Conservation (phyloP, 2,329 filamentous ascomycete genomes). For the Penicillium sp. region DNA sequence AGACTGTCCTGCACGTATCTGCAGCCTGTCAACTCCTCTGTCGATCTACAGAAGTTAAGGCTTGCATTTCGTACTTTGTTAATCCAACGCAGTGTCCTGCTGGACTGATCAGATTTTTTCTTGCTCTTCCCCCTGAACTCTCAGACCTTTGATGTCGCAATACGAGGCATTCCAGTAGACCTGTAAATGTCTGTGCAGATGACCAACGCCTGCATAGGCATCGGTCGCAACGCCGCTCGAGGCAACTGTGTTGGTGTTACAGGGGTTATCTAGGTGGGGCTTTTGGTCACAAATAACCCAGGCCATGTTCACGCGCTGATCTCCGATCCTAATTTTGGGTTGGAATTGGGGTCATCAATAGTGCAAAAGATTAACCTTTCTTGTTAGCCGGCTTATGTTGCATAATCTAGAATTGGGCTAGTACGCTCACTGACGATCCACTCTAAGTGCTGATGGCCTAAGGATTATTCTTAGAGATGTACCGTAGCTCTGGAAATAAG, state of each 20-base stretch:
- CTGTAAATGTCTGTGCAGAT: background rate
- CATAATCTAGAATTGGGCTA: background rate
- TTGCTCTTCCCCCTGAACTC: background rate
- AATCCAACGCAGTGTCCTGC: background rate
- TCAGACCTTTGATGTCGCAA: background rate
- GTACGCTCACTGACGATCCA: background rate
- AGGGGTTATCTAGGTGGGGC: constrained; percentile 1
- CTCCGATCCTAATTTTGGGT: constrained; percentile 11
- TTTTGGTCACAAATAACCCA: background rate
- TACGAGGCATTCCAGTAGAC: background rate
- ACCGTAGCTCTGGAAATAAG: background rate
- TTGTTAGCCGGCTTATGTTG: background rate
- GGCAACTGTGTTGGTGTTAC: background rate
- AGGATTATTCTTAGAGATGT: background rate
- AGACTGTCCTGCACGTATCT: background rate
- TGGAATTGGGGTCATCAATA: constrained; percentile 1
- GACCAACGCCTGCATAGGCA: background rate
- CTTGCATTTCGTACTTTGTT: background rate
- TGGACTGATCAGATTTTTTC: background rate
- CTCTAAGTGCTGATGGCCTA: background rate
- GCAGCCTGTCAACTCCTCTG: background rate
- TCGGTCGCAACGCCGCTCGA: background rate
- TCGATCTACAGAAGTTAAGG: background rate
- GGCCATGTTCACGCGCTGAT: background rate
- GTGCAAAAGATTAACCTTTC: background rate